A percentile compares a stretch with the other conserved stretches of the same genome.
Conservation (phyloP, 768 basidiomycete genomes). For the Goffeauzyma gilvescens region DNA sequence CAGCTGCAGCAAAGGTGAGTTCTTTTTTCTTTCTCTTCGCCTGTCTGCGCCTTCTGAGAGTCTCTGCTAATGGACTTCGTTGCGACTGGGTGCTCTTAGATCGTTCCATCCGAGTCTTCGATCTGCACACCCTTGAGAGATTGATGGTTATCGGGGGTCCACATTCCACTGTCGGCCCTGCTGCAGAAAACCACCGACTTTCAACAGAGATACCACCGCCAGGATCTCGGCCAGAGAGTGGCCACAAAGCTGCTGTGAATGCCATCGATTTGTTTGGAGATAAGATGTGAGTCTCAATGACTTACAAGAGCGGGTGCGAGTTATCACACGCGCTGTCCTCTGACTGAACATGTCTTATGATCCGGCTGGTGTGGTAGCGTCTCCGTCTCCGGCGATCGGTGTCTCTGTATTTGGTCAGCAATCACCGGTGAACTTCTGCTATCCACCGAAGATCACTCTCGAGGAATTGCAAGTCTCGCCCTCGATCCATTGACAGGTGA, state of each 20-base stretch:
- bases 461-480: slow-evolving; percentile 27
- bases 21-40: no score
- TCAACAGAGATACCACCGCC: slow-evolving; percentile 4
- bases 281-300: slow-evolving; percentile 25
- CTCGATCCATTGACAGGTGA: slow-evolving; percentile 18
- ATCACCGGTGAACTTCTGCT: slow-evolving; percentile 18
- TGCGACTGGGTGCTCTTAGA: slow-evolving; percentile 11
- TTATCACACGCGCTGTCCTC: background rate
- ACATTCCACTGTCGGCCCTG: slow-evolving; percentile 7
- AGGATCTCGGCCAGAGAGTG: slow-evolving; percentile 4
- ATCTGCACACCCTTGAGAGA: slow-evolving; percentile 19
- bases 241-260: slow-evolving; percentile 21
- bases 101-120: slow-evolving; percentile 24
- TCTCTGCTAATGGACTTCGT: no score
- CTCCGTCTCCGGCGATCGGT: slow-evolving; percentile 26
- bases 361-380: slow-evolving; percentile 10
- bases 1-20: slow-evolving; percentile 28
- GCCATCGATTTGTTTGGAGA: slow-evolving; percentile 22
- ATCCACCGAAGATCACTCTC: slow-evolving; percentile 16
- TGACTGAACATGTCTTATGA: background rate
- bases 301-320: no score
- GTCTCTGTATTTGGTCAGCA: slow-evolving; percentile 23
- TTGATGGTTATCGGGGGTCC: slow-evolving; percentile 18
- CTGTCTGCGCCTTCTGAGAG: slow-evolving; percentile 1
- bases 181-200: slow-evolving; percentile 6